Base-by-base conservation (phyloP, 495 filamentous ascomycete species). In the Penicillium soppii region DNA sequence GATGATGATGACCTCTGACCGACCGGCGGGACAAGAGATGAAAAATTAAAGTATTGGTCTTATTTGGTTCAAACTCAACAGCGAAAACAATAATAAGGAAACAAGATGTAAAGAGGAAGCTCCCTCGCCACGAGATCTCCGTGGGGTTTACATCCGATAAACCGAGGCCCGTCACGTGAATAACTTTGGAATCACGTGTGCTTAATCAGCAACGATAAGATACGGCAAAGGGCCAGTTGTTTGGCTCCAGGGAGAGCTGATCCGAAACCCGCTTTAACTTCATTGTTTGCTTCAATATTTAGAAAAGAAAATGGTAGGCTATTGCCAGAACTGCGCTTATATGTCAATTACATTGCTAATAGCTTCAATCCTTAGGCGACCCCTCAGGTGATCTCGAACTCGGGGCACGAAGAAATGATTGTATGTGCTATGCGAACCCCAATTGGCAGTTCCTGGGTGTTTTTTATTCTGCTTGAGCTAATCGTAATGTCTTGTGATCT, bases 321-420 rank as follows among this genome's bases (percentile, higher is more conserved):
- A 1, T 42, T 17, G 38, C 29, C 37, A 16, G 16, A 29, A 26
- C 43, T 44, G 8, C 15, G 16, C 29, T 17, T 45, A 3, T 12
- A 13, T 35, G 17, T 23, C 37, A 21, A 25, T 39, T 5, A 2
- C 8, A 13, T 43, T 35, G 44, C 61, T 69, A 43, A 68, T 53
- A 41, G 2, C 47, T 43, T 29, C 23, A 52, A 41, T 50, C 25
- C 49, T 13, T 54, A 89, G 86, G 86, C 90, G 54, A 63, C 72
- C 58, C 64, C 72, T 62, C 89, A 95, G 80, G 83, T 91, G 56
- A 91, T 92, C 65, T 84, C 90, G 33, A 92, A 92, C 71, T 89
- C 89, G 52, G 87, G 89, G 65, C 94, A 98, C 74, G 95, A 97
- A 86, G 92, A 96, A 69, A 97, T 98, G 92, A 97, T 98, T 79